Conservation (phyloP, 768 basidiomycete species). For the Podaxis sp. region DNA sequence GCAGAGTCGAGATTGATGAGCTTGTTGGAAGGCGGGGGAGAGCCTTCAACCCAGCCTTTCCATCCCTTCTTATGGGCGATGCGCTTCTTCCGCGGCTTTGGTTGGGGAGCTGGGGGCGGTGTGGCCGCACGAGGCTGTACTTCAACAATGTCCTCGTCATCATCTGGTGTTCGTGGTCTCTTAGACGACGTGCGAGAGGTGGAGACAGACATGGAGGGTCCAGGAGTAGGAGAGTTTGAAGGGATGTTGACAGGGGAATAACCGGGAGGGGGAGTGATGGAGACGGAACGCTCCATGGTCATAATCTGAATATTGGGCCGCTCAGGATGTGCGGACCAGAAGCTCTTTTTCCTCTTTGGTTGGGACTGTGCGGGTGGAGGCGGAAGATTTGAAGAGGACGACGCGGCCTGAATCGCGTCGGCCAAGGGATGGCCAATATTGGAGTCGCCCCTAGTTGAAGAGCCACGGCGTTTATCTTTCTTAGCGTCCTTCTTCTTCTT, state of each 20-base stretch:
- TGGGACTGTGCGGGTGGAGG: constrained; percentile 14
- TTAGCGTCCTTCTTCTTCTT: constrained; percentile 52
- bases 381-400: background rate
- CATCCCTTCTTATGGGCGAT: constrained; percentile 73
- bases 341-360: constrained; percentile 35
- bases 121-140: constrained; percentile 19
- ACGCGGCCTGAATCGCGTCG: constrained; percentile 6
- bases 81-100: constrained; percentile 51
- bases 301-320: constrained; percentile 74
- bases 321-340: constrained; percentile 46
- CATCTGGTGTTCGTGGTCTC: constrained; percentile 70
- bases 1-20: constrained; percentile 78
- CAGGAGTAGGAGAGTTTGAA: constrained; percentile 71
- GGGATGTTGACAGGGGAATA: constrained; percentile 34
- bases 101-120: constrained; percentile 18
- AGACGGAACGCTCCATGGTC: constrained; percentile 63
- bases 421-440: background rate
- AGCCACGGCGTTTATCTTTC: constrained; percentile 20
- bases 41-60: constrained; percentile 91
- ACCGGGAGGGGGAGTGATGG: constrained; percentile 70
- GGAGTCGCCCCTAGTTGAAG: constrained; percentile 1
- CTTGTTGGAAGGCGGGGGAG: constrained; percentile 74
- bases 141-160: constrained; percentile 38
- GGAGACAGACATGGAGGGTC: constrained; percentile 66
- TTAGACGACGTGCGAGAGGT: constrained; percentile 80